Conservation (phyloP, 192 early-diverging fungal species). For the Coemansia sp. region DNA sequence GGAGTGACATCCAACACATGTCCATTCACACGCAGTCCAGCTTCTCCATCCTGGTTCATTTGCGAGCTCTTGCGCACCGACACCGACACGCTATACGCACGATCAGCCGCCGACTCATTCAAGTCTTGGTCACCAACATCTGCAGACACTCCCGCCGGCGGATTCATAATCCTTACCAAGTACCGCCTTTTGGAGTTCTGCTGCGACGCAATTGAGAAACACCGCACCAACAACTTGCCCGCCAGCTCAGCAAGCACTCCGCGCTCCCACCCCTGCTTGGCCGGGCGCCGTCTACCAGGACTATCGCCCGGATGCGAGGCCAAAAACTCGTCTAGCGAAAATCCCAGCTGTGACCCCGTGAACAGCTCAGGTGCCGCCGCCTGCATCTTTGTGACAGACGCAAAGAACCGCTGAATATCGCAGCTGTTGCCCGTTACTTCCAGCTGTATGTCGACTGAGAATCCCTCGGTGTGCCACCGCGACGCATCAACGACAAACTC, state of each 20-base stretch:
- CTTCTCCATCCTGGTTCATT: background rate
- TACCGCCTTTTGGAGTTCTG: constrained; percentile 22
- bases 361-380: constrained; percentile 47
- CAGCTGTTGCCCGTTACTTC: constrained; percentile 12
- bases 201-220: constrained; percentile 34
- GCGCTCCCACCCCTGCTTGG: background rate
- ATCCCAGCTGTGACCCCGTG: constrained; percentile 17
- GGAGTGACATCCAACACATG: constrained; percentile 12
- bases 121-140: background rate
- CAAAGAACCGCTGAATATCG: constrained; percentile 16
- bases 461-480: constrained; percentile 23
- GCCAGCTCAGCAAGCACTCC: constrained; percentile 15
- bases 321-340: constrained; percentile 14
- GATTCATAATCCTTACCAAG: constrained; percentile 48
- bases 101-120: constrained; percentile 1
- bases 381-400: constrained; percentile 21
- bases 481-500: constrained; percentile 53
- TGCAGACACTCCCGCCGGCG: constrained; percentile 3
- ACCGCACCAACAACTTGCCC: constrained; percentile 37
- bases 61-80: constrained; percentile 22
- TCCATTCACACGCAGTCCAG: constrained; percentile 37
- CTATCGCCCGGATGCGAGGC: background rate
- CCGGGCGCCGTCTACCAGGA: background rate
- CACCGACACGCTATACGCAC: constrained; percentile 24
- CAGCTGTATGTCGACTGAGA: constrained; percentile 18